phyloP scores from a whole-genome alignment of 768 basidiomycete species.

The Lentinus tigrinus region DNA sequence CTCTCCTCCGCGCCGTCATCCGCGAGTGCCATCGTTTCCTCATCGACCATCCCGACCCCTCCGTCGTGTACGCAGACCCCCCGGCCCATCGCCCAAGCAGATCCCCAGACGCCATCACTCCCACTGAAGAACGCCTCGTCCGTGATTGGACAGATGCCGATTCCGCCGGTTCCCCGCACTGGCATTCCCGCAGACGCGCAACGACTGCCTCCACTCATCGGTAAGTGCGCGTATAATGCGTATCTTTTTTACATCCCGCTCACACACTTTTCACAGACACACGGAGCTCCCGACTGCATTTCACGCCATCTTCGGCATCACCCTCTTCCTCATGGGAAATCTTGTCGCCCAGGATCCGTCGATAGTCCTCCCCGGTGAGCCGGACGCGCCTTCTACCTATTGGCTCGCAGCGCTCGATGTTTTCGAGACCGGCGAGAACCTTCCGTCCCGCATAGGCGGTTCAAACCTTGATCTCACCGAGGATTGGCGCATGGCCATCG shows the following conservation, averaged over 20 bases:
- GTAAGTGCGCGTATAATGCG: not conserved
- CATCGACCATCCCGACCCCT: slow-evolving; percentile 53
- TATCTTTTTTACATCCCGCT: not conserved
- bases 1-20: slow-evolving; percentile 59
- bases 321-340: slow-evolving; percentile 64
- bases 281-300: slow-evolving; percentile 62
- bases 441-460: slow-evolving; percentile 42
- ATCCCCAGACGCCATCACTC: slow-evolving; percentile 24
- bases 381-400: slow-evolving; percentile 48
- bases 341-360: slow-evolving; percentile 52
- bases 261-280: slow-evolving; percentile 6
- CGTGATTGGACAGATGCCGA: slow-evolving; percentile 23
- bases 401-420: slow-evolving; percentile 72
- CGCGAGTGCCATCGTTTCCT: slow-evolving; percentile 71
- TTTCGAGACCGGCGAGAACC: slow-evolving; percentile 65
- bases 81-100: slow-evolving; percentile 3
- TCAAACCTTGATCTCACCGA: slow-evolving; percentile 32
- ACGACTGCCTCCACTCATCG: not conserved
- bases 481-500: slow-evolving; percentile 69
- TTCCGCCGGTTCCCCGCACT: not conserved
- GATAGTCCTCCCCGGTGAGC: slow-evolving; percentile 55
- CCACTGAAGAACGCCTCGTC: slow-evolving; percentile 23
- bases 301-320: slow-evolving; percentile 62
- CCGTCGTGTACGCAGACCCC: slow-evolving; percentile 41
- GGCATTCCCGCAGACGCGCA: not conserved